These are phyloP conservation scores for Pterocarpus macrocarpus DNA, from an alignment of 306 rosid genomes.

Conservation along the genomic window DNA sequence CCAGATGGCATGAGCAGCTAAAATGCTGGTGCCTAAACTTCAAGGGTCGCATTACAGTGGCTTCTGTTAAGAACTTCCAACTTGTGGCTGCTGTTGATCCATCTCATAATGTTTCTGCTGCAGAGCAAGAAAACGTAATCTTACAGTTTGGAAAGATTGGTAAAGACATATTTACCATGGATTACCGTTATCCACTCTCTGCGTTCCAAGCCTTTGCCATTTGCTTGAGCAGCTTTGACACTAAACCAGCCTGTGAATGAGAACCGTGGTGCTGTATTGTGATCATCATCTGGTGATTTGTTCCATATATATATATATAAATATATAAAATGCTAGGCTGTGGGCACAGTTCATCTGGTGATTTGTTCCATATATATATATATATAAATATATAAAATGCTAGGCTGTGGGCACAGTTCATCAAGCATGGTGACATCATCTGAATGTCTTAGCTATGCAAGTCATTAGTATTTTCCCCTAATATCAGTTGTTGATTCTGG, in stretches of 20 bases:
- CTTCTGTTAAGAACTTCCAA: constrained; percentile 93
- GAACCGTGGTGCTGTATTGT: constrained; percentile 25
- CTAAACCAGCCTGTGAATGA: constrained; percentile 92
- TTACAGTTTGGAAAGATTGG: constrained; percentile 92
- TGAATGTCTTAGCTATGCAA: constrained; percentile 48
- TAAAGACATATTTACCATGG: constrained; percentile 90
- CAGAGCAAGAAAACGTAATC: constrained; percentile 81
- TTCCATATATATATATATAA: not conserved
- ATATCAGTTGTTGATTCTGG: constrained; percentile 49
- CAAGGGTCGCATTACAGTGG: constrained; percentile 89
- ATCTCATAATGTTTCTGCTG: constrained; percentile 66
- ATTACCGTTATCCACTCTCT: constrained; percentile 88
- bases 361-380: constrained; percentile 1
- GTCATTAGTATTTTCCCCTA: constrained; percentile 41
- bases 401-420: constrained; percentile 36
- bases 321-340: constrained; percentile 29
- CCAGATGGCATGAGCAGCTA: constrained; percentile 93
- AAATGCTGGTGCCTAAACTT: constrained; percentile 95
- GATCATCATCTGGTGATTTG: constrained; percentile 36
- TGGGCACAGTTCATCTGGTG: constrained; percentile 45
- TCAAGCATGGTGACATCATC: constrained; percentile 45
- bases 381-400: constrained; percentile 36
- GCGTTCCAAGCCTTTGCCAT: constrained; percentile 90
- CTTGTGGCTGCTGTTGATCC: constrained; percentile 80
- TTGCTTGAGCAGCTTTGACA: constrained; percentile 93